phyloP scores from a whole-genome alignment of 2,329 filamentous ascomycete genomes.

The Ceratocystis destructans region DNA sequence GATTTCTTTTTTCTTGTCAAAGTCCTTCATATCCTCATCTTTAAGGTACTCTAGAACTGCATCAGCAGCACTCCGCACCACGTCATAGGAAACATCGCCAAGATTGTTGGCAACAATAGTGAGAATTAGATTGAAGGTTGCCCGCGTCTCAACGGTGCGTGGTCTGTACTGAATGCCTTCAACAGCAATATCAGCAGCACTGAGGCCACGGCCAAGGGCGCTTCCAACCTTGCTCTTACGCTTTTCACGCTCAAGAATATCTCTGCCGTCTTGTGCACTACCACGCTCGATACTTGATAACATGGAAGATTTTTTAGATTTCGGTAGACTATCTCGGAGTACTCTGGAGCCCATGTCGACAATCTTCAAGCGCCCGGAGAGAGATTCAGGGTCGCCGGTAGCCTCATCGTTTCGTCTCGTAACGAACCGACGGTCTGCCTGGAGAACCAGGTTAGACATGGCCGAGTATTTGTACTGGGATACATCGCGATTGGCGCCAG shows the following conservation, averaged over 20 bases:
- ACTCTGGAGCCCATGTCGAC: conserved; percentile 86
- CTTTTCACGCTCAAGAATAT: conserved; percentile 71
- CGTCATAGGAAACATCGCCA: conserved; percentile 83
- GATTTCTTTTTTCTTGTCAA: conserved; percentile 95
- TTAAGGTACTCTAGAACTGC: conserved; percentile 83
- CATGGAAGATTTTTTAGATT: conserved; percentile 60
- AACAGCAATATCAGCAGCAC: conserved; percentile 71
- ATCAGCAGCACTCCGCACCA: conserved; percentile 87
- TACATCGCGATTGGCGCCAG: conserved; percentile 65
- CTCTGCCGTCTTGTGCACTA: conserved; percentile 62
- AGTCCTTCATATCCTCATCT: conserved; percentile 89
- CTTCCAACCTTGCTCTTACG: conserved; percentile 69
- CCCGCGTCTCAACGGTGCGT: conserved; percentile 77
- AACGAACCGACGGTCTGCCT: conserved; percentile 94
- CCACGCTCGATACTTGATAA: conserved; percentile 61
- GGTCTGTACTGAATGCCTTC: conserved; percentile 89
- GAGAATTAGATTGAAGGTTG: conserved; percentile 86
- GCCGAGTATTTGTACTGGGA: conserved; percentile 98
- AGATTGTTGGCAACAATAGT: conserved; percentile 79
- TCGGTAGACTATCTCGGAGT: conserved; percentile 64
- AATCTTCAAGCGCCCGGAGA: conserved; percentile 86
- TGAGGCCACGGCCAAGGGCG: conserved; percentile 55
- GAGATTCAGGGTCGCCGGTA: conserved; percentile 92
- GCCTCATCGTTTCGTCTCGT: conserved; percentile 86
- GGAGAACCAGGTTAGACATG: conserved; percentile 99